phyloP scores from a whole-genome alignment of 106 monocot species.

The Ottelia alismoides region DNA sequence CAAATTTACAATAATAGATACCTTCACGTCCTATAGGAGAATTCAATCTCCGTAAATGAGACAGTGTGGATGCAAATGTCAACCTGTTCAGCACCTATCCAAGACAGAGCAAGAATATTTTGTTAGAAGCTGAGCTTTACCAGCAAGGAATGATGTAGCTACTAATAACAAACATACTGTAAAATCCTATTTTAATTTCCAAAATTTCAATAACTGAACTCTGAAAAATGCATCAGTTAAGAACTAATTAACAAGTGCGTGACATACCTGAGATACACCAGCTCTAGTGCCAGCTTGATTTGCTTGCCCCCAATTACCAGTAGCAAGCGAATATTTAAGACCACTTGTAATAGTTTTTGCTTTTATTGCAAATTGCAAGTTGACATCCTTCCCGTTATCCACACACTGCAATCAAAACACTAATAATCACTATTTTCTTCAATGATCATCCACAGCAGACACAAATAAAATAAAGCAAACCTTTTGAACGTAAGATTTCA shows the following conservation, averaged over 20 bases:
- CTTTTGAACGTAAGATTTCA: slow-evolving; percentile 98
- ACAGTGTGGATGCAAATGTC: slow-evolving; percentile 95
- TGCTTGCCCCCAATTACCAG: slow-evolving; percentile 99
- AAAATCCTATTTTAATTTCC: no score
- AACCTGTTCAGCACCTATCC: slow-evolving; percentile 83
- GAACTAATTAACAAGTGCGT: neutral
- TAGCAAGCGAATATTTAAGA: slow-evolving; percentile 96
- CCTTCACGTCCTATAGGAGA: slow-evolving; percentile 99
- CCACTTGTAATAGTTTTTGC: slow-evolving; percentile 94
- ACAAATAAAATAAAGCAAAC: slow-evolving; percentile 16
- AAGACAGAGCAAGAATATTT: neutral
- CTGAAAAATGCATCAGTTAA: no score
- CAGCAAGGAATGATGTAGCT: no score
- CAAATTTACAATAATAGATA: slow-evolving; percentile 9
- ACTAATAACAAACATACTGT: no score
- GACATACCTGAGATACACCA: slow-evolving; percentile 96
- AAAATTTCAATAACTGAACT: no score
- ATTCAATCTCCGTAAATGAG: slow-evolving; percentile 86
- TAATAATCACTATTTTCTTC: no score
- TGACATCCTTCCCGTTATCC: slow-evolving; percentile 98
- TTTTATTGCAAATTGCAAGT: slow-evolving; percentile 98
- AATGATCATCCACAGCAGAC: no score
- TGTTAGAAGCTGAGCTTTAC: neutral
- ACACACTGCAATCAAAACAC: slow-evolving; percentile 91
- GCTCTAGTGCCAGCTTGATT: slow-evolving; percentile 99